Evolutionary conservation across 2,329 filamentous ascomycete genomes (phyloP).

Genomic region (Alternaria novae-zelandiae): DNA sequence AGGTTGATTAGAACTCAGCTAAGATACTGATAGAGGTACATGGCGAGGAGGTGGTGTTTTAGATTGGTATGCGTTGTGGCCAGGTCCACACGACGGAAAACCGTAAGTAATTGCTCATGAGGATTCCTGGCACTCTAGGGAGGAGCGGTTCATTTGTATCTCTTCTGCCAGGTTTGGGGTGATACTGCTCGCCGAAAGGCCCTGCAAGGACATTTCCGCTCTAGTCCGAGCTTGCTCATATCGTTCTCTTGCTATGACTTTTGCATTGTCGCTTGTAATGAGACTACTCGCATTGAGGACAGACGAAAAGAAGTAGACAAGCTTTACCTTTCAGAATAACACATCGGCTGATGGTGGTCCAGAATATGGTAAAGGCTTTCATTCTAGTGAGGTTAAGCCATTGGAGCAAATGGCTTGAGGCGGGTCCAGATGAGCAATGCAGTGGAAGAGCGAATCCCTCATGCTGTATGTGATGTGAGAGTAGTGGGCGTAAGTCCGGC

Average conservation of each 20-base stretch:
- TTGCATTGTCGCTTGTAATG: background rate
- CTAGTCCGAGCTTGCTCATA: background rate
- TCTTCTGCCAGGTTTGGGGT: background rate
- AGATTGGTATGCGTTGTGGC: accelerated
- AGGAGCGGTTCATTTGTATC: background rate
- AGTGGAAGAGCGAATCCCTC: background rate
- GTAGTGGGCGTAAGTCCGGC: background rate
- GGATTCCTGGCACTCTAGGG: background rate
- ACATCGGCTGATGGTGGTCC: background rate
- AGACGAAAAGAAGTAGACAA: background rate
- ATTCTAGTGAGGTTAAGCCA: accelerated
- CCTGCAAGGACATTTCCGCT: accelerated
- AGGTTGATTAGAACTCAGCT: background rate
- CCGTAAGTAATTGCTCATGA: background rate
- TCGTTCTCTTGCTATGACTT: background rate
- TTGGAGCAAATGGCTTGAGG: background rate
- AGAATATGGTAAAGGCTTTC: background rate
- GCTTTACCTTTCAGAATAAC: background rate
- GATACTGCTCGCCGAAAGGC: background rate
- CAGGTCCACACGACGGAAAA: background rate
- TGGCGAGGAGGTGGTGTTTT: background rate
- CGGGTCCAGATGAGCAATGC: background rate
- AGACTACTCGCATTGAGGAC: background rate
- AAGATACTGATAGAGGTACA: background rate
- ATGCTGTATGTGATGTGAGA: background rate